A percentile compares a stretch with the other conserved stretches of the same genome.
Conservation (phyloP, 2,329 filamentous ascomycete genomes). For the Drechmeria coniospora region DNA sequence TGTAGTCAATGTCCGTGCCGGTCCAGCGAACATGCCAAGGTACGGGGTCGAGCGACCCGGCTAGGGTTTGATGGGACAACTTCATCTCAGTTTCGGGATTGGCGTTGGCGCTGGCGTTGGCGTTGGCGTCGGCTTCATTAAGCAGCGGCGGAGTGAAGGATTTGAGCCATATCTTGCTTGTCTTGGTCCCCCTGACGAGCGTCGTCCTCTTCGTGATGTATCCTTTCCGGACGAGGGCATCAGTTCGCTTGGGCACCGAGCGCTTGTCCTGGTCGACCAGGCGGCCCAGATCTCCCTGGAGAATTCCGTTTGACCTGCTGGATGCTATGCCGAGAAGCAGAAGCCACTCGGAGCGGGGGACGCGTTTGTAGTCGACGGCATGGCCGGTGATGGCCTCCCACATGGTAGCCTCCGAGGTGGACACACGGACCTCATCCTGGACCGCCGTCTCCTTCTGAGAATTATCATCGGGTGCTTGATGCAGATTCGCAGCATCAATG, state of each 20-base stretch:
- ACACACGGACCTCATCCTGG: constrained; percentile 17
- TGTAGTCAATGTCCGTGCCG: constrained; percentile 41
- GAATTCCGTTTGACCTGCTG: constrained; percentile 35
- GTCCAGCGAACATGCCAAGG: constrained; percentile 42
- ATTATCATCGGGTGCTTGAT: not conserved
- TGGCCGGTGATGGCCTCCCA: constrained; percentile 47
- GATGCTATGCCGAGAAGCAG: constrained; percentile 42
- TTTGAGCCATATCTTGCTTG: constrained; percentile 46
- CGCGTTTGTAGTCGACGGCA: constrained; percentile 39
- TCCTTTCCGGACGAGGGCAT: constrained; percentile 41
- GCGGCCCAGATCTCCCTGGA: constrained; percentile 43
- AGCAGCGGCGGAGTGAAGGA: constrained; percentile 33
- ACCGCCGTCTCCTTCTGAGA: not conserved
- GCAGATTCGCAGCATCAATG: not conserved
- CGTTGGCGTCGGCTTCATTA: constrained; percentile 14
- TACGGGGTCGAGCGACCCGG: constrained; percentile 34
- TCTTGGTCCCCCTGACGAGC: constrained; percentile 41
- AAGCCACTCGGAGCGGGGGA: constrained; percentile 44
- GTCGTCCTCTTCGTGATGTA: constrained; percentile 47
- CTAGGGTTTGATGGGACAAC: constrained; percentile 22
- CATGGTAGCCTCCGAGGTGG: constrained; percentile 37
- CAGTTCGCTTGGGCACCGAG: constrained; percentile 45
- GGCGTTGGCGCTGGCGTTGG: too few species aligned
- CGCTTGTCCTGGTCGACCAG: constrained; percentile 47
- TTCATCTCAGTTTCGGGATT: constrained; percentile 21